Base-by-base conservation (phyloP, 1,139 yeast species). In the Pichia sp. region DNA sequence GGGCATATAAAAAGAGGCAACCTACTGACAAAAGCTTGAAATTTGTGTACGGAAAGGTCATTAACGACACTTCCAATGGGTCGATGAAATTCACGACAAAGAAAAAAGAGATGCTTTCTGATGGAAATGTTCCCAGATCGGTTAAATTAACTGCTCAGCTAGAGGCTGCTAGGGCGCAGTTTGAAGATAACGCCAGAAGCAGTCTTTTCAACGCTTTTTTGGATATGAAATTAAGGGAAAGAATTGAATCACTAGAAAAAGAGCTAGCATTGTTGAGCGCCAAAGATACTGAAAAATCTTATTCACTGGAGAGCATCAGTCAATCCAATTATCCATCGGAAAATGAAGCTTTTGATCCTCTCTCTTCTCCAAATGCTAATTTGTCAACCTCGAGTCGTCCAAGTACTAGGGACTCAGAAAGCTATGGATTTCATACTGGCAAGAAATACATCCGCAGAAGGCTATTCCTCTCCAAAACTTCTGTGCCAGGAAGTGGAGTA, bases 401-500 rank as follows among this genome's bases (percentile, higher is more conserved):
- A 12, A 20, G 33, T 6, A 47, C 55, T 2, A 49, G 41, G 27
- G 57, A 49, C 29, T 31, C 46, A 2, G 54, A 52, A 2, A 16
- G 34, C 7, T 46, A 17, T 31, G 51, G 17, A 17, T 30, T 42
- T n/a, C 46, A 10, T 3, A 17, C 54, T 10, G 34, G 46, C 16
- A 53, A 44, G 31, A 56, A 52, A 40, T 51, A 51, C 24, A 52
- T 52, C 27, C 53, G 55, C 33, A 54, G 58, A 36, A 54, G 58
- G 33, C 20, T 54, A 30, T 54, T 46, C 27, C 46, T 56, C 16
- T 54, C 58, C 2, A 56, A 54, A 47, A 54, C 56, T 4, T 48
- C 58, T 5, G 58, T 56, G 20, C 58, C 58, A 27, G 58, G 57
- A 4, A 49, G 54, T 48, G 58, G 58, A 6, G 56, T 56, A 7